These are phyloP conservation scores for Camellia japonica DNA, from an alignment of 148 eudicot species.

Conservation along the genomic window DNA sequence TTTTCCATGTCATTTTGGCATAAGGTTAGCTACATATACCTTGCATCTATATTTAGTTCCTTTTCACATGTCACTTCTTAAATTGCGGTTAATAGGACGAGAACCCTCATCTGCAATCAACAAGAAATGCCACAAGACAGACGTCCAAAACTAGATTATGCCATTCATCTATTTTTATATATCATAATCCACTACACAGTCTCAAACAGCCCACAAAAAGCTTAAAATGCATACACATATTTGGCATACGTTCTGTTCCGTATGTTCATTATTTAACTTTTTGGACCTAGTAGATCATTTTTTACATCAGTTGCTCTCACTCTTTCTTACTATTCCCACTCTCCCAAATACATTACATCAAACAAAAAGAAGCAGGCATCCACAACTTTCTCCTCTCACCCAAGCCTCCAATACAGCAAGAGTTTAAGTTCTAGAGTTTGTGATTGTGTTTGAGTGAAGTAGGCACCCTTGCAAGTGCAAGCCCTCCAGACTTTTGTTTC, in stretches of 20 bases:
- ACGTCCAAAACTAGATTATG: background rate
- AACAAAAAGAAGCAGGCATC: background rate
- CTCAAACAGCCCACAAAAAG: no score
- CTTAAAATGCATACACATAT: no score
- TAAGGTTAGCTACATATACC: background rate
- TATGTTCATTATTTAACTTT: background rate
- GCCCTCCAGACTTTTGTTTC: no score
- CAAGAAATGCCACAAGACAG: no score
- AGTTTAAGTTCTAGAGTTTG: no score
- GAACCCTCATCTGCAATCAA: background rate
- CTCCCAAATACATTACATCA: background rate
- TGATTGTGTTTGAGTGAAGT: no score
- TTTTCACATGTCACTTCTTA: background rate
- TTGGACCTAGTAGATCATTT: background rate
- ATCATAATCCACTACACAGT: background rate
- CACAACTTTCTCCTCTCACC: no score
- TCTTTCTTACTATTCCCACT: no score
- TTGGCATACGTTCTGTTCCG: no score
- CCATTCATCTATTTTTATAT: background rate
- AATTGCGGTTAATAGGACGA: background rate
- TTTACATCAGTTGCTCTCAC: no score
- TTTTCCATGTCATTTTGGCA: background rate
- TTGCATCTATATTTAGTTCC: background rate
- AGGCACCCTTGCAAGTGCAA: no score
- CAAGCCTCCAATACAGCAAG: no score